Evolutionary conservation across 805 yeast genomes (phyloP).

Genomic region (Candida maltosa): DNA sequence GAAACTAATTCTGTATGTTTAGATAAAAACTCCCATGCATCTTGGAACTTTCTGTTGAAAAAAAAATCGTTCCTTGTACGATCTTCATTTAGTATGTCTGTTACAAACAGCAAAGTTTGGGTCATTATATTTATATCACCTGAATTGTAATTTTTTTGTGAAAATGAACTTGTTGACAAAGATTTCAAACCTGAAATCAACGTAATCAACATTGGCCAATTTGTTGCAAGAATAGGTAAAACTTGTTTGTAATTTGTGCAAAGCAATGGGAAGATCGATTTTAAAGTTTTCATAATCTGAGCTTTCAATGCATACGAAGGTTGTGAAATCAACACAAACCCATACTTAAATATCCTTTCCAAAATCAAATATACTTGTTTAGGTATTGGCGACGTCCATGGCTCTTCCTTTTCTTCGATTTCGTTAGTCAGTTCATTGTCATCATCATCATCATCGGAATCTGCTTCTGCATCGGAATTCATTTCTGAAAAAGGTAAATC

Average conservation of each 20-base stretch:
- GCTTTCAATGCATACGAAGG: constrained; percentile 54
- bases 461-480: constrained; percentile 15
- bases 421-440: constrained; percentile 20
- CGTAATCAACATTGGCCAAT: constrained; percentile 30
- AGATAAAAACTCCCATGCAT: constrained; percentile 38
- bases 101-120: constrained; percentile 27
- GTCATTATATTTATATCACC: constrained; percentile 17
- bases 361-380: constrained; percentile 54
- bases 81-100: constrained; percentile 26
- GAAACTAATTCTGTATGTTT: constrained; percentile 4
- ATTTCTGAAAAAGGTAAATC: constrained; percentile 31
- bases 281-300: constrained; percentile 51
- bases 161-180: constrained; percentile 8
- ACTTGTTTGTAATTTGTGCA: constrained; percentile 26
- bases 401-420: constrained; percentile 14
- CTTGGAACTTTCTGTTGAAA: constrained; percentile 43
- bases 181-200: constrained; percentile 10
- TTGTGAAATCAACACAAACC: constrained; percentile 68
- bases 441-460: constrained; percentile 34
- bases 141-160: constrained; percentile 5
- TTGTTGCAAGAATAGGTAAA: constrained; percentile 29
- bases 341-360: constrained; percentile 62
- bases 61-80: constrained; percentile 42
- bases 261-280: constrained; percentile 28
- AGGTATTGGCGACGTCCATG: constrained; percentile 71